A percentile compares a stretch with the other conserved stretches of the same genome.
Conservation (phyloP, 2,329 filamentous ascomycete species). For the Gyromitra esculenta region DNA sequence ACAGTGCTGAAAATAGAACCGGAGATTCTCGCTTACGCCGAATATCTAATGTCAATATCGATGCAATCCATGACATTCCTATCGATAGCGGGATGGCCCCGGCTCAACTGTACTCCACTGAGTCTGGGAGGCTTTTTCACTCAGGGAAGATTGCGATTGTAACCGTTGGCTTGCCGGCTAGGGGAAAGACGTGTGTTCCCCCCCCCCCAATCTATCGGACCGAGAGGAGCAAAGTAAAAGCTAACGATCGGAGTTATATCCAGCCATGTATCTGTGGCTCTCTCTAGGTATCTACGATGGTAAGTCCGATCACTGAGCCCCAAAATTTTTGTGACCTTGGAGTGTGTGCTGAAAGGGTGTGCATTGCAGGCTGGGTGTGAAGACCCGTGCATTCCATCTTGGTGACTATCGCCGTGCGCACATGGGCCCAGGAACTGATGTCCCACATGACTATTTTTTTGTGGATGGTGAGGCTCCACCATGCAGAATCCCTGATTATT, state of each 20-base stretch:
- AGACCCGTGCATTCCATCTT: slow-evolving; percentile 96
- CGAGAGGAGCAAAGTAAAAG: slow-evolving; percentile 20
- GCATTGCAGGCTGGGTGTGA: slow-evolving; percentile 81
- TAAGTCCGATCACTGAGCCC: slow-evolving; percentile 60
- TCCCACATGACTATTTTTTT: slow-evolving; percentile 98
- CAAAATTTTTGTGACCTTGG: slow-evolving; percentile 21
- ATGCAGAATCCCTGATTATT: slow-evolving; percentile 49
- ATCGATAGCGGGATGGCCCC: slow-evolving; percentile 82
- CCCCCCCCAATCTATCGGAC: slow-evolving; percentile 38
- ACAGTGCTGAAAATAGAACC: slow-evolving; percentile 48
- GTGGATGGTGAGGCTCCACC: slow-evolving; percentile 71
- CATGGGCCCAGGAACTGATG: slow-evolving; percentile 80
- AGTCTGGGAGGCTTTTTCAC: slow-evolving; percentile 95
- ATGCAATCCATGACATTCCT: slow-evolving; percentile 93
- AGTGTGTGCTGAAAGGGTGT: slow-evolving; percentile 30
- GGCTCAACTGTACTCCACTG: slow-evolving; percentile 96
- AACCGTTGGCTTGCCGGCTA: slow-evolving; percentile 91
- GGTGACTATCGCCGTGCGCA: slow-evolving; percentile 96
- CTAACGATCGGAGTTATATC: slow-evolving; percentile 52
- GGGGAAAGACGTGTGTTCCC: slow-evolving; percentile 83
- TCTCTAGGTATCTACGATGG: slow-evolving; percentile 94
- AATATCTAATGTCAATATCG: slow-evolving; percentile 94
- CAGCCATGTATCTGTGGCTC: slow-evolving; percentile 92
- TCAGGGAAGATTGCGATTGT: slow-evolving; percentile 97
- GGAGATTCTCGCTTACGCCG: slow-evolving; percentile 74